Evolutionary conservation across 805 yeast species (phyloP), one percentile per base, ranked within the genome.

Genomic region (Myxozyma mucilagina): DNA sequence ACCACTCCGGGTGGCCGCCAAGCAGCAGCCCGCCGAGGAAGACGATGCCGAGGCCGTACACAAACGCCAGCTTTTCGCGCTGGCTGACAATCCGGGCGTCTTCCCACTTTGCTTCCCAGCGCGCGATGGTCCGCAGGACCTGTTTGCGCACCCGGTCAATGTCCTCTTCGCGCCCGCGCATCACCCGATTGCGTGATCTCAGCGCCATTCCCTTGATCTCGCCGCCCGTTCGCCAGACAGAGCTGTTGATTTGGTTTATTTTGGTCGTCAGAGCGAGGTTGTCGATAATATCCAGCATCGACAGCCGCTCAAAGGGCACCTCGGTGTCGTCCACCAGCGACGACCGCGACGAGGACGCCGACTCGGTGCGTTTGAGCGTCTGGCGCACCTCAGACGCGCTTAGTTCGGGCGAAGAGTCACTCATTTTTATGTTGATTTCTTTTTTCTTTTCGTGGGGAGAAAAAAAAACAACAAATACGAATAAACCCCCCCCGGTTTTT

Each of bases 41-140:
- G 7, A 93, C 82, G 56, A 83, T 74, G 59, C 84, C 82, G 43
- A 90, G 78, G 0, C 96, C 85, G 45, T 84, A 73, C 0, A 97
- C 85, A 72, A 90, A 94, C 71, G 90, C 90, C 29, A 85, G 67
- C 72, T 93, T 93, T 70, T 93, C 97, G 7, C 87, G 80, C 34
- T 74, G 79, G 44, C 76, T 68, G 36, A 75, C 73, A 11, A 66
- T 64, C 29, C 54, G 50, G 11, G 67, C 50, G 63, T 63, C 49
- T 49, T 63, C 64, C 68, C 68, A 53, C 52, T 61, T 70, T 20
- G 68, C 59, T 55, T 76, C 78, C 34, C 75, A 63, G 42, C 65
- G 59, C 42, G 66, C 70, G 51, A 77, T 66, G 48, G 69, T 72
- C 31, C 50, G 39, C 18, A 69, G 47, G 34, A 75, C 61, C 24